A percentile compares a stretch with the other conserved stretches of the same genome.
phyloP scores from a whole-genome alignment of 2,329 filamentous ascomycete genomes.

The Bipolaris bicolor region DNA sequence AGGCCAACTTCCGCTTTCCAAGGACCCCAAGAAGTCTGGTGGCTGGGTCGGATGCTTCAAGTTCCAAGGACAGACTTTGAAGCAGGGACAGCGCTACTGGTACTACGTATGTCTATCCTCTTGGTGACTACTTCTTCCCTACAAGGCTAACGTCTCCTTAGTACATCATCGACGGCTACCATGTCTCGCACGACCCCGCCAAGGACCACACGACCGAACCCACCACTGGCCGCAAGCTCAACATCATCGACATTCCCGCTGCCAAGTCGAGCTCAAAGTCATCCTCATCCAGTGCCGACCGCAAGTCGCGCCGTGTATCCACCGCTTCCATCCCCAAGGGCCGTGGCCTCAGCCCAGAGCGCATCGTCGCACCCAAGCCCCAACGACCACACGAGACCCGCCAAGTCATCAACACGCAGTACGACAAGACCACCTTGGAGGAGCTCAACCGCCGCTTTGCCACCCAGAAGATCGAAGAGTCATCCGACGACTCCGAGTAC shows the following conservation, averaged over 20 bases:
- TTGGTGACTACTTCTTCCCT: background rate
- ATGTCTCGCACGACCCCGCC: conserved; percentile 94
- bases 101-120: conserved; percentile 73
- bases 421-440: conserved; percentile 75
- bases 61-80: conserved; percentile 85
- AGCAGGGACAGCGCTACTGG: conserved; percentile 94
- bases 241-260: conserved; percentile 89
- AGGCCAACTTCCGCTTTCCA: conserved; percentile 91
- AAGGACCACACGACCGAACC: conserved; percentile 89
- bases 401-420: conserved; percentile 83
- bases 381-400: conserved; percentile 85
- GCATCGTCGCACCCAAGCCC: conserved; percentile 91
- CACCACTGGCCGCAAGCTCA: conserved; percentile 94
- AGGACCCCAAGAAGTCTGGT: conserved; percentile 86
- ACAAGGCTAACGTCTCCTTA: conserved; percentile 28
- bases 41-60: conserved; percentile 96
- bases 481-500: conserved; percentile 56
- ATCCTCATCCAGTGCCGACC: conserved; percentile 50
- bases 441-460: conserved; percentile 79
- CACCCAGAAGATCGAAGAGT: conserved; percentile 64
- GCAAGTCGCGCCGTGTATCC: conserved; percentile 59
- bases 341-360: conserved; percentile 82
- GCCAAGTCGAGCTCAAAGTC: conserved; percentile 55
- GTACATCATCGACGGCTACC: conserved; percentile 99
- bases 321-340: conserved; percentile 80